Conservation (phyloP, 805 yeast species). For the Jamesozyma gamospora region DNA sequence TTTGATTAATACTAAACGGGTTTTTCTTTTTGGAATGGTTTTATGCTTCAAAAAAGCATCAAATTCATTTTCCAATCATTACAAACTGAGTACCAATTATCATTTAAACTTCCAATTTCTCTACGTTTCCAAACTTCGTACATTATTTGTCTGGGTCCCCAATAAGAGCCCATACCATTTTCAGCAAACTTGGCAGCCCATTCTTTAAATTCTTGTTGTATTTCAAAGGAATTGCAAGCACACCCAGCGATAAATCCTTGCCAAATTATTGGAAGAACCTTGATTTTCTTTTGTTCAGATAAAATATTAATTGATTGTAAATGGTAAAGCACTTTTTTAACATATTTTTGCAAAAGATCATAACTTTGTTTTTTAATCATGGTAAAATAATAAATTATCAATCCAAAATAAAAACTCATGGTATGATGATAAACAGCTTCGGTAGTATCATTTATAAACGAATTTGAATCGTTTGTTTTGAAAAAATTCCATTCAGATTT, state of each 20-base stretch:
- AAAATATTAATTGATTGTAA: slow-evolving; percentile 51
- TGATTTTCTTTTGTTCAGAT: slow-evolving; percentile 40
- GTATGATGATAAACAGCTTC: slow-evolving; percentile 74
- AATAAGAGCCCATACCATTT: slow-evolving; percentile 65
- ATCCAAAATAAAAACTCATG: slow-evolving; percentile 64
- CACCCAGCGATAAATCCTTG: slow-evolving; percentile 86
- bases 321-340: slow-evolving; percentile 51
- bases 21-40: too few species aligned
- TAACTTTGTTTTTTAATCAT: slow-evolving; percentile 49
- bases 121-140: slow-evolving; percentile 78
- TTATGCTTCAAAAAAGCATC: slow-evolving; percentile 39
- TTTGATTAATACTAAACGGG: too few species aligned
- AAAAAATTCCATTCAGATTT: slow-evolving; percentile 61
- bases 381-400: slow-evolving; percentile 61
- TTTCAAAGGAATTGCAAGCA: slow-evolving; percentile 48
- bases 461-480: slow-evolving; percentile 7
- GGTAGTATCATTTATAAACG: slow-evolving; percentile 32
- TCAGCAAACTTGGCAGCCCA: slow-evolving; percentile 48
- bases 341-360: slow-evolving; percentile 48
- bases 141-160: slow-evolving; percentile 81
- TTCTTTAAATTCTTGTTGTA: slow-evolving; percentile 56
- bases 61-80: slow-evolving; percentile 80
- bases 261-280: slow-evolving; percentile 73
- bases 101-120: slow-evolving; percentile 44
- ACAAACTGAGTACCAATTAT: slow-evolving; percentile 70